A percentile compares a stretch with the other conserved stretches of the same genome.
Conservation (phyloP, 306 rosid genomes). For the Fragaria nilgerrensis region DNA sequence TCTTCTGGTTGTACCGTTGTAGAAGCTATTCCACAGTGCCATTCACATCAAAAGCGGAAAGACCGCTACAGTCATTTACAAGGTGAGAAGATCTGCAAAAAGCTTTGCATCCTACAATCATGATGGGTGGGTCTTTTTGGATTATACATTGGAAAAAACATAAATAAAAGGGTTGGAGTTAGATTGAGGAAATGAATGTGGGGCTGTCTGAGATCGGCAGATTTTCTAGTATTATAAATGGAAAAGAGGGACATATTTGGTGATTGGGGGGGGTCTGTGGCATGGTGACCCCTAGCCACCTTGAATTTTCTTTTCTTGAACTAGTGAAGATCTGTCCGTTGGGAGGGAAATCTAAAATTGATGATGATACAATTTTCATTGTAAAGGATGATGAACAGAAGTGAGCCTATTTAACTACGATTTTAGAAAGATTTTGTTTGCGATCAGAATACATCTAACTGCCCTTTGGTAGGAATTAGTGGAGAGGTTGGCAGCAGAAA, state of each 20-base stretch:
- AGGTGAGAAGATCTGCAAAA: neutral
- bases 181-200: neutral
- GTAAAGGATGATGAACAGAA: no score
- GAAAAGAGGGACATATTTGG: neutral
- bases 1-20: neutral
- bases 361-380: no score
- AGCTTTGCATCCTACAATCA: neutral
- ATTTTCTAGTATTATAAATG: neutral
- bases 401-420: no score
- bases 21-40: neutral
- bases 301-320: no score
- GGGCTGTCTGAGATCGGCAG: neutral
- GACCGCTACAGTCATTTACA: neutral
- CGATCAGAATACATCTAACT: no score
- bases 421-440: no score
- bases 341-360: no score
- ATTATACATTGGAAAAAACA: no score
- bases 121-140: neutral
- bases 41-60: neutral
- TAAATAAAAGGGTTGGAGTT: neutral
- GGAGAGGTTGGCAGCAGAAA: no score
- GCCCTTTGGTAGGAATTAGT: no score
- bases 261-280: neutral
- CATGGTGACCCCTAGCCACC: neutral
- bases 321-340: no score